Evolutionary conservation across 73 alveolate species (phyloP), one percentile per base, ranked within the genome.

Genomic region (Halteria grandinella): DNA sequence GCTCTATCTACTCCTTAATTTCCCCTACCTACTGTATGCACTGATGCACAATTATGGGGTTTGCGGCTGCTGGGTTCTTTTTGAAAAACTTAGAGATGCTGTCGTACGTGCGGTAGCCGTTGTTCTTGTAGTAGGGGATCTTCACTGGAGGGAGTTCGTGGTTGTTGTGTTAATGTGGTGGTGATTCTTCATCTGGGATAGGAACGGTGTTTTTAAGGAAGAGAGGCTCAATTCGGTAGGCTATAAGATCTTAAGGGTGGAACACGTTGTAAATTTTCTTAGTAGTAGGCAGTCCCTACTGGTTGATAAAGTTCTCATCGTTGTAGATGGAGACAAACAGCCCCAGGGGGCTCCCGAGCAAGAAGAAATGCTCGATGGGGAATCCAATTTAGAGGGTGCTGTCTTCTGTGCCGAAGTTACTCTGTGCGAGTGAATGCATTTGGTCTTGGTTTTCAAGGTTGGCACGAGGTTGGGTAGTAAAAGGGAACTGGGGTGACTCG

Each of bases 171-270:
- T n/a, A n/a, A n/a, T n/a, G n/a, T n/a, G n/a, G n/a, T n/a, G n/a
- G n/a, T n/a, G n/a, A n/a, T n/a, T n/a, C n/a, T n/a, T n/a, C n/a
- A n/a, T n/a, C n/a, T n/a, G n/a, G n/a, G n/a, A n/a, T n/a, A n/a
- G n/a, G n/a, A n/a, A n/a, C n/a, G n/a, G n/a, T n/a, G n/a, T n/a
- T n/a, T n/a, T 31, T 34, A 11, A 15, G 14, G 52, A 66, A 66
- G 7, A 66, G 34, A 10, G 87, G 92, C 45, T 83, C 92, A 8
- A 83, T 27, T 24, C 92, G 70, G 55, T 83, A 83, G 37, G 92
- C 92, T 45, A 83, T 83, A 0, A 83, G 73, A 50, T 83, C 92
- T 27, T 69, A 34, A 0, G 92, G 92, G 43, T 83, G 92, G 69
- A 74, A 83, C 23, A 83, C 74, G 51, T 83, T 83, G 74, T 40